phyloP scores from a whole-genome alignment of 192 early-diverging fungal genomes.

The Coemansia sp. region DNA sequence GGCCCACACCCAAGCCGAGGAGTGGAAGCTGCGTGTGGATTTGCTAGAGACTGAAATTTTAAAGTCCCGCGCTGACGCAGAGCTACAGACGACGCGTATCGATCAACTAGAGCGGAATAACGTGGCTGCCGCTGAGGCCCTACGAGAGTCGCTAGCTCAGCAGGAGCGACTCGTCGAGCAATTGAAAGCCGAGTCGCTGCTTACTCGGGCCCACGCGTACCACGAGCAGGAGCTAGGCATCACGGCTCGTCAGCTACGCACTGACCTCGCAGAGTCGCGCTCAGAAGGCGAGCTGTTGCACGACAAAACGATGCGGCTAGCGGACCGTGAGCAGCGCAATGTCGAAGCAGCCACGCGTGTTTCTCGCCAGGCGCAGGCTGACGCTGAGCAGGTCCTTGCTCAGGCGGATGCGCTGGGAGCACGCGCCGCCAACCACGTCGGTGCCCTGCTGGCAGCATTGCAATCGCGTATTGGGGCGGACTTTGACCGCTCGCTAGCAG shows the following conservation, averaged over 20 bases:
- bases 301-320: conserved; percentile 25
- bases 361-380: background rate
- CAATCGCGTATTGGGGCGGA: conserved; percentile 28
- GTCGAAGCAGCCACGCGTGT: conserved; percentile 15
- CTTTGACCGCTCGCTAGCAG: conserved; percentile 25
- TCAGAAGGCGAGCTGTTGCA: conserved; percentile 17
- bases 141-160: conserved; percentile 1
- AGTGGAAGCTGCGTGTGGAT: conserved; percentile 43
- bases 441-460: conserved; percentile 25
- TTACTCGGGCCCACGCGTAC: conserved; percentile 55
- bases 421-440: conserved; percentile 8
- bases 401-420: background rate
- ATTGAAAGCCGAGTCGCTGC: conserved; percentile 36
- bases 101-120: background rate
- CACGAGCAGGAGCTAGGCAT: conserved; percentile 50
- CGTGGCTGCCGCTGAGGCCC: background rate
- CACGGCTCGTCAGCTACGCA: conserved; percentile 32
- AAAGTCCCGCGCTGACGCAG: background rate
- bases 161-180: conserved; percentile 8
- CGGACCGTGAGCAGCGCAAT: conserved; percentile 24
- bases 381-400: background rate
- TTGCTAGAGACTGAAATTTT: conserved; percentile 25
- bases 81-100: conserved; percentile 10
- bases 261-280: conserved; percentile 5
- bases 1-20: conserved; percentile 20